phyloP scores from a whole-genome alignment of 306 rosid genomes.

The Quillaja saponaria region DNA sequence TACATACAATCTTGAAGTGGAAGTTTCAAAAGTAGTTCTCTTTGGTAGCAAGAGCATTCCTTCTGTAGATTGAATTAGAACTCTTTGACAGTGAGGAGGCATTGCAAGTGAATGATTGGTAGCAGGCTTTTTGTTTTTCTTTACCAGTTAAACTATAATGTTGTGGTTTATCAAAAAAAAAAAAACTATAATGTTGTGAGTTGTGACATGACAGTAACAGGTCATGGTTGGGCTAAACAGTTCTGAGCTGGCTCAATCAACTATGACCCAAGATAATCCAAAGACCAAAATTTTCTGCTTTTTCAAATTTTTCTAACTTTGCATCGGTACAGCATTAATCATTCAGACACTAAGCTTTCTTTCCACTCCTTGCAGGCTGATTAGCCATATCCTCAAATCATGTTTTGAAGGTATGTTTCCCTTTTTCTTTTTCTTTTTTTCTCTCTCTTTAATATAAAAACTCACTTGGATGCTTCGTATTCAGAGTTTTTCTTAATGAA shows the following conservation, averaged over 20 bases:
- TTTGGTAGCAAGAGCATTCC: too few species aligned
- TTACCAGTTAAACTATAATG: background rate
- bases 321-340: background rate
- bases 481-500: background rate
- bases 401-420: constrained; percentile 72
- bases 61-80: too few species aligned
- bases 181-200: background rate
- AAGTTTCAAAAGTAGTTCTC: too few species aligned
- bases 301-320: too few species aligned
- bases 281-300: background rate
- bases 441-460: background rate
- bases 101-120: constrained; percentile 2
- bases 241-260: too few species aligned
- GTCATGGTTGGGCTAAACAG: too few species aligned
- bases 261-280: too few species aligned
- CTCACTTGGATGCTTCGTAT: constrained; percentile 12
- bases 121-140: background rate
- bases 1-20: too few species aligned
- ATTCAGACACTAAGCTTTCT: constrained; percentile 3
- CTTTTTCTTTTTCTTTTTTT: background rate
- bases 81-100: background rate
- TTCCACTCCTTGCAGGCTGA: constrained; percentile 71
- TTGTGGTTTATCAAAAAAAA: constrained; percentile 3
- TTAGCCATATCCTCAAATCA: constrained; percentile 87
- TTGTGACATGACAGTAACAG: too few species aligned